Evolutionary conservation across 208 protist genomes (phyloP).

Genomic region (Willaertia magna): DNA sequence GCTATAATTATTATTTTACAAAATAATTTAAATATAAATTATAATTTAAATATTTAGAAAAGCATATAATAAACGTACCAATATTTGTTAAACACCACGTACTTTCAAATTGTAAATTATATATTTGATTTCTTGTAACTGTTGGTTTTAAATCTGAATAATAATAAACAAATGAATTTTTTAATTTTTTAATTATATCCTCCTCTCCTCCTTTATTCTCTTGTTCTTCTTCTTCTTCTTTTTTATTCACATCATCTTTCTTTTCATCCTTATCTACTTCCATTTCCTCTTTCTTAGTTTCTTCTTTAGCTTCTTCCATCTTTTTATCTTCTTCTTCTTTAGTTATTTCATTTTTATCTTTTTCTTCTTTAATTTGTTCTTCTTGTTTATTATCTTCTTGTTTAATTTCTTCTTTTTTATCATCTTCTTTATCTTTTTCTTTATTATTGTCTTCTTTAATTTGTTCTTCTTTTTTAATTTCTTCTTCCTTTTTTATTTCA

Average conservation of each 20-base stretch:
- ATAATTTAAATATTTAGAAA: too few relatives aligned
- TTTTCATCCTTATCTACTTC: not conserved
- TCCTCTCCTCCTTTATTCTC: too few relatives aligned
- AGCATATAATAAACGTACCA: too few relatives aligned
- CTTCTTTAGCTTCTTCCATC: not conserved
- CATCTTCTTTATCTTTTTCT: too few relatives aligned
- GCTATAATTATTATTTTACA: too few relatives aligned
- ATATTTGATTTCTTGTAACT: constrained; percentile 36
- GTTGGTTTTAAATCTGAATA: too few relatives aligned
- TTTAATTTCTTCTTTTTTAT: not conserved
- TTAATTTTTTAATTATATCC: too few relatives aligned
- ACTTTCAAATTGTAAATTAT: constrained; percentile 88
- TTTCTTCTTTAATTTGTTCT: not conserved
- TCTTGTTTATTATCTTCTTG: not conserved
- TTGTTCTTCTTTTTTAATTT: too few relatives aligned
- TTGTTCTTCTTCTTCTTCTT: not conserved
- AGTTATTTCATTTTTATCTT: not conserved
- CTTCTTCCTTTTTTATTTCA: not conserved
- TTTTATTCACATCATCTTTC: not conserved
- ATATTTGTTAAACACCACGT: constrained; percentile 98
- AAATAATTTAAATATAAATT: too few relatives aligned
- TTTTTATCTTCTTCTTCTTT: not conserved
- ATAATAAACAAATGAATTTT: too few relatives aligned
- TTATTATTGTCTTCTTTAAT: too few relatives aligned
- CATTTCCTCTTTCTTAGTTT: not conserved